These are phyloP conservation scores for Azolla pinnata DNA, from an alignment of 75 land plant species.

Conservation along the genomic window DNA sequence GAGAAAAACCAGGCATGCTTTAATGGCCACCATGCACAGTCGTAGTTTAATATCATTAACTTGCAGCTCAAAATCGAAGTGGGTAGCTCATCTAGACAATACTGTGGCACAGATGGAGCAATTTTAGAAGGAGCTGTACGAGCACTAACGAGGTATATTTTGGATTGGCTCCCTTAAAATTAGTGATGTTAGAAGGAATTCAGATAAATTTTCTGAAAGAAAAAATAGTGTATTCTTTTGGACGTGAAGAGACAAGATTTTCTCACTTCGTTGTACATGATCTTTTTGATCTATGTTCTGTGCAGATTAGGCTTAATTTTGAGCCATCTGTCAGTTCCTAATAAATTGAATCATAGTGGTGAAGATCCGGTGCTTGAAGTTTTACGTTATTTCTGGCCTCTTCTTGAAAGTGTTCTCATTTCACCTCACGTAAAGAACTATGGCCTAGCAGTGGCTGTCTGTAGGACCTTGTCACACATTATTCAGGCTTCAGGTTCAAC, in stretches of 20 bases:
- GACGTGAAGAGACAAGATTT: too few species aligned
- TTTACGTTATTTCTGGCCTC: conserved; percentile 76
- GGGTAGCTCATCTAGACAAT: conserved; percentile 39
- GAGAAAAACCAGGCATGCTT: too few species aligned
- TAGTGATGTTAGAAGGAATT: not conserved
- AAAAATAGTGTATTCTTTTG: too few species aligned
- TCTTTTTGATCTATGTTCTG: not conserved
- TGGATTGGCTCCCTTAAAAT: not conserved
- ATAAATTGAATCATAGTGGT: conserved; percentile 16
- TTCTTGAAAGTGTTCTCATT: conserved; percentile 64
- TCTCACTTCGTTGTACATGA: not conserved
- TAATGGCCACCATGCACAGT: not conserved
- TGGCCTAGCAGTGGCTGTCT: conserved; percentile 57
- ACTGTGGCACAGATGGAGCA: conserved; percentile 53
- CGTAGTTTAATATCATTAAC: too few species aligned
- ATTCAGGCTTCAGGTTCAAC: conserved; percentile 93
- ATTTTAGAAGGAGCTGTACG: conserved; percentile 49
- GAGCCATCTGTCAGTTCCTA: conserved; percentile 42
- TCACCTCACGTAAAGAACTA: conserved; percentile 68
- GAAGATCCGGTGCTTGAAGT: conserved; percentile 53
- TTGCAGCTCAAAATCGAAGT: conserved; percentile 53
- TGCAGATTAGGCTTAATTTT: conserved; percentile 72
- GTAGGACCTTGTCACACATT: conserved; percentile 74
- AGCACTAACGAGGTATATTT: conserved; percentile 62
- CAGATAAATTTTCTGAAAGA: not conserved